Evolutionary conservation across 768 basidiomycete species (phyloP).

Genomic region (Termitomyces sp.): DNA sequence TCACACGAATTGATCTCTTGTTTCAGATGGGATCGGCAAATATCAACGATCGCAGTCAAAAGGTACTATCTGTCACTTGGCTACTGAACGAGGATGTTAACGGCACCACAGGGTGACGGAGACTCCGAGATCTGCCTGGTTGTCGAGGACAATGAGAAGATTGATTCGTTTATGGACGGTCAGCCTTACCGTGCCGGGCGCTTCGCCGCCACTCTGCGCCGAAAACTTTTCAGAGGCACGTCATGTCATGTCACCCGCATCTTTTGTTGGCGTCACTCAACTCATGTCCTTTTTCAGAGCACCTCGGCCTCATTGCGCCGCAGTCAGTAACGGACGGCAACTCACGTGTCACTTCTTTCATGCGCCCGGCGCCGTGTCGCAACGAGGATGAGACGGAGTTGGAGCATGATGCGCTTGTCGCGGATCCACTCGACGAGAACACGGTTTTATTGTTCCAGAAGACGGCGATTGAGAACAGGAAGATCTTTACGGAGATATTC

Average conservation of each 20-base stretch:
- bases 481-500: slow-evolving; percentile 85
- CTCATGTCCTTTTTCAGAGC: slow-evolving; percentile 42
- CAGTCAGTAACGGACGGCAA: slow-evolving; percentile 42
- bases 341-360: slow-evolving; percentile 48
- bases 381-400: slow-evolving; percentile 61
- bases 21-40: slow-evolving; percentile 89
- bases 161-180: slow-evolving; percentile 77
- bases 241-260: too few relatives aligned
- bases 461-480: slow-evolving; percentile 76
- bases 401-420: slow-evolving; percentile 59
- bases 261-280: not conserved
- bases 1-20: not conserved
- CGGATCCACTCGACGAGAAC: slow-evolving; percentile 70
- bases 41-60: slow-evolving; percentile 83
- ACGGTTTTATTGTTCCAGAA: slow-evolving; percentile 55
- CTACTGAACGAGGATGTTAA: slow-evolving; percentile 1
- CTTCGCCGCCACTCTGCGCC: slow-evolving; percentile 80
- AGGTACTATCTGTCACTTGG: slow-evolving; percentile 27
- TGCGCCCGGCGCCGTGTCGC: slow-evolving; percentile 73
- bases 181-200: slow-evolving; percentile 63
- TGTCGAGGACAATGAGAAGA: slow-evolving; percentile 81
- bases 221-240: slow-evolving; percentile 76
- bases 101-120: slow-evolving; percentile 63
- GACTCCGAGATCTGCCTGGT: slow-evolving; percentile 94
- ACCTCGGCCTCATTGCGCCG: slow-evolving; percentile 80